Conservation (phyloP, 2,329 filamentous ascomycete species). For the Pseudogymnoascus sp. region DNA sequence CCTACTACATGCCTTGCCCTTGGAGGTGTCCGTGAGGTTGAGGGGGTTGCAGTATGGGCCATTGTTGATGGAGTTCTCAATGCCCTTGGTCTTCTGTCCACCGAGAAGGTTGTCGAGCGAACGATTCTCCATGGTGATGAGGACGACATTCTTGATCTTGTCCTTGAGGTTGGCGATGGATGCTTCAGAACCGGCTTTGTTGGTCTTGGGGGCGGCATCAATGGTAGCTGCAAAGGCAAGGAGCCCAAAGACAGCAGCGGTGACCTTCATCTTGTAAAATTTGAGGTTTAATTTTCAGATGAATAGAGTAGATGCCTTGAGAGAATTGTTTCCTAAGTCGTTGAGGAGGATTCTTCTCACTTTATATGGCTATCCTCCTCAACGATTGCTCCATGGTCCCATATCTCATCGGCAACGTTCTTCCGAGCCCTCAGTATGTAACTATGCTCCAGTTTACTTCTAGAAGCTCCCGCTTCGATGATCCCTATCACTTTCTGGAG, state of each 20-base stretch:
- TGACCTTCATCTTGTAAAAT: background rate
- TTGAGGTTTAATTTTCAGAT: background rate
- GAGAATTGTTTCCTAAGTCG: background rate
- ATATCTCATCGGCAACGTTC: background rate
- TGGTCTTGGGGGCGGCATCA: background rate
- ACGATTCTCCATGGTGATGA: constrained; percentile 39
- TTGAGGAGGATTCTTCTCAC: background rate
- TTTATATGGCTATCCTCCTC: background rate
- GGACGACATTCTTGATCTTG: constrained; percentile 35
- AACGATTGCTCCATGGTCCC: background rate
- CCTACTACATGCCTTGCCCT: constrained; percentile 30
- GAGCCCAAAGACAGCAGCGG: constrained; percentile 12
- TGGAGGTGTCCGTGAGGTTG: constrained; percentile 31
- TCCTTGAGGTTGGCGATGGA: constrained; percentile 31
- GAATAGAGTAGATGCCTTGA: background rate
- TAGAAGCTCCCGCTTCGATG: background rate
- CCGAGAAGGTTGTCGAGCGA: constrained; percentile 41
- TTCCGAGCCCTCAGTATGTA: background rate
- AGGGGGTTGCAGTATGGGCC: constrained; percentile 39
- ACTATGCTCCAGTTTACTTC: background rate
- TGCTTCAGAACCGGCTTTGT: constrained; percentile 26
- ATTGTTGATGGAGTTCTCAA: constrained; percentile 39
- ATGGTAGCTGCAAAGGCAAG: constrained; percentile 12
- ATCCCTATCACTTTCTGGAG: background rate
- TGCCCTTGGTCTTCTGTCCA: constrained; percentile 34